These are phyloP conservation scores for Moesziomyces globuligerus DNA, from an alignment of 1,284 basidiomycete genomes.

Conservation along the genomic window DNA sequence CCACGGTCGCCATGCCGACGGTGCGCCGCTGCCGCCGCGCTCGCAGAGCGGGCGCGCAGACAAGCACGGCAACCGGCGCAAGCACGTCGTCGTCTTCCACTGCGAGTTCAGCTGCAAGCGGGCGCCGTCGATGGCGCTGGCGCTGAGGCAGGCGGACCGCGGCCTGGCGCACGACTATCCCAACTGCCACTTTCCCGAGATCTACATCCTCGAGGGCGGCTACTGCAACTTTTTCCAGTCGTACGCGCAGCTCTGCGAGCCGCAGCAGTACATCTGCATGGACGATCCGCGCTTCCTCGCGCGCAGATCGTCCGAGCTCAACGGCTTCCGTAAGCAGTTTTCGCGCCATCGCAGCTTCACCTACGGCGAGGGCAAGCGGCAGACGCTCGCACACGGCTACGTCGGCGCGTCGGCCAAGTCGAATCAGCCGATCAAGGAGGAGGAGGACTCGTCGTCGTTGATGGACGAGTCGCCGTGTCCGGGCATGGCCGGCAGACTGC, in stretches of 20 bases:
- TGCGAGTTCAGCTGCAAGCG: conserved; percentile 97
- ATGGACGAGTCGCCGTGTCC: conserved; percentile 48
- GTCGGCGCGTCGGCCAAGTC: background rate
- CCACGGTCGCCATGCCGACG: conserved; percentile 68
- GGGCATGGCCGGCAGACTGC: conserved; percentile 2
- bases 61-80: conserved; percentile 71
- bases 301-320: conserved; percentile 83
- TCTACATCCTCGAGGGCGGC: conserved; percentile 95
- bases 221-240: conserved; percentile 86
- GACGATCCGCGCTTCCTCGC: conserved; percentile 85
- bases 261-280: conserved; percentile 87
- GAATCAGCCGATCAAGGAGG: conserved; percentile 41
- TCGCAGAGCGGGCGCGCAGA: conserved; percentile 77
- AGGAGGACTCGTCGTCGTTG: conserved; percentile 21
- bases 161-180: conserved; percentile 87
- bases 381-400: conserved; percentile 2
- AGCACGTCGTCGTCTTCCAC: conserved; percentile 92
- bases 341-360: conserved; percentile 61
- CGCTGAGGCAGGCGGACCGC: conserved; percentile 89
- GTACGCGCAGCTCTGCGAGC: conserved; percentile 78
- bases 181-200: conserved; percentile 92
- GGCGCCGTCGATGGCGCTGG: conserved; percentile 95
- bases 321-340: conserved; percentile 84
- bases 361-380: conserved; percentile 53
- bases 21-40: conserved; percentile 52